Base-by-base conservation (phyloP, 2,329 filamentous ascomycete species). In the Aspergillus luchuensis region DNA sequence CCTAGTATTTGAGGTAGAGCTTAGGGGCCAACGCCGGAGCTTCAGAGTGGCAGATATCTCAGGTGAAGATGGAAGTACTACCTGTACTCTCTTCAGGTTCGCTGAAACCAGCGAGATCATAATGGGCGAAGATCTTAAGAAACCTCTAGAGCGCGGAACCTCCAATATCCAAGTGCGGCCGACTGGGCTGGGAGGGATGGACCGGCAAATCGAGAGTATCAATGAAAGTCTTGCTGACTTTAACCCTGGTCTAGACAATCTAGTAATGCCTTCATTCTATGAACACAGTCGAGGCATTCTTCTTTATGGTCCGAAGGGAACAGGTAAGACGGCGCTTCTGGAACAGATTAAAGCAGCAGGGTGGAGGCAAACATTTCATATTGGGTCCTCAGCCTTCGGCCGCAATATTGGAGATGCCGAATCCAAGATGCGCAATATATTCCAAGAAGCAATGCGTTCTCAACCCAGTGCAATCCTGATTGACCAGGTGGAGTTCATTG, bases 401-500 rank as follows among this genome's bases (percentile, higher is more conserved):
- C 69, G 69, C 53, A 74, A 71, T 56, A 70, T 77, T 5, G 79
- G 78, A 39, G 78, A 80, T 39, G 76, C 76, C 38, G 81, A 83
- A 56, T 76, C 85, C 0, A 81, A 84, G 1, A 82, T 97, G 47
- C 83, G 86, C 50, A 87, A 89, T 49, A 80, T 82, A 0, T 94
- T 97, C 72, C 84, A 87, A 61, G 84, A 89, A 60, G 92, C 92
- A 7, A 78, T 81, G 39, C 81, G 84, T 5, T 82, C 84, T 63
- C 87, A 91, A 71, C 92, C 92, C 0, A 92, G 90, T 70, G 84
- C 96, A 13, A 81, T 97, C 23, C 75, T 95, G 2, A 88, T 97
- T 57, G 92, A 97, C 73, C 83, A 91, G 57, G 79, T 97, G 15
- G 89, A 94, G 43, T 81, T 84, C 41, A 79, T 96, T 28, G 85